Conservation (phyloP, 495 filamentous ascomycete species). For the Aspergillus cavernicola region DNA sequence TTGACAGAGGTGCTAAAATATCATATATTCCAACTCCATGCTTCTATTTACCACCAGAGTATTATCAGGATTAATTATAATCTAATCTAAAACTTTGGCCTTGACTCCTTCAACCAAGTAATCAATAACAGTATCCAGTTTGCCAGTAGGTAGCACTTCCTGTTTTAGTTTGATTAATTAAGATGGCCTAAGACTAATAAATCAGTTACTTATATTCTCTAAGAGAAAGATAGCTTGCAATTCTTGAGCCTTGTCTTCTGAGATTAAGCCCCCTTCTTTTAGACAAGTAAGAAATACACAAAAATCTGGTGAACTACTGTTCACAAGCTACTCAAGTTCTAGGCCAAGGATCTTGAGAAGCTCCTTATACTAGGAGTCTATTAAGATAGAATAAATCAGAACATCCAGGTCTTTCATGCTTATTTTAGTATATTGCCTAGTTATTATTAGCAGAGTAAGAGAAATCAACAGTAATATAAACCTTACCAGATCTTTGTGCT, state of each 20-base stretch:
- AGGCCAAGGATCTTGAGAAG: neutral
- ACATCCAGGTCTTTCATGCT: neutral
- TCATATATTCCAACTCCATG: neutral
- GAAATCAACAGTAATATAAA: neutral
- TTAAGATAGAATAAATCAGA: neutral
- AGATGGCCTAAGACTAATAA: neutral
- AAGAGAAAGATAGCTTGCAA: neutral
- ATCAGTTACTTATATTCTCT: neutral
- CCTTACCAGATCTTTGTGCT: neutral
- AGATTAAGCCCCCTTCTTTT: neutral
- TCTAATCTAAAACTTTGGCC: neutral
- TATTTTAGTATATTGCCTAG: constrained; percentile 1
- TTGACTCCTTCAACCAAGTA: neutral
- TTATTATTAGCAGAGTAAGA: neutral
- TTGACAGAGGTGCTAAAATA: neutral
- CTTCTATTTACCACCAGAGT: neutral
- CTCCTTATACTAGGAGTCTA: neutral
- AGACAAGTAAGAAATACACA: neutral
- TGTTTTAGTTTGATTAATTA: neutral
- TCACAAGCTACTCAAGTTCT: neutral
- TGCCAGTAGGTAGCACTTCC: neutral
- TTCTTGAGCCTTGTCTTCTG: neutral
- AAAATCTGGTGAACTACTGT: neutral
- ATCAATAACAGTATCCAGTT: neutral
- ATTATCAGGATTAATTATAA: neutral